phyloP scores from a whole-genome alignment of 2,329 filamentous ascomycete genomes.

The Ceratocystiopsis minuta region DNA sequence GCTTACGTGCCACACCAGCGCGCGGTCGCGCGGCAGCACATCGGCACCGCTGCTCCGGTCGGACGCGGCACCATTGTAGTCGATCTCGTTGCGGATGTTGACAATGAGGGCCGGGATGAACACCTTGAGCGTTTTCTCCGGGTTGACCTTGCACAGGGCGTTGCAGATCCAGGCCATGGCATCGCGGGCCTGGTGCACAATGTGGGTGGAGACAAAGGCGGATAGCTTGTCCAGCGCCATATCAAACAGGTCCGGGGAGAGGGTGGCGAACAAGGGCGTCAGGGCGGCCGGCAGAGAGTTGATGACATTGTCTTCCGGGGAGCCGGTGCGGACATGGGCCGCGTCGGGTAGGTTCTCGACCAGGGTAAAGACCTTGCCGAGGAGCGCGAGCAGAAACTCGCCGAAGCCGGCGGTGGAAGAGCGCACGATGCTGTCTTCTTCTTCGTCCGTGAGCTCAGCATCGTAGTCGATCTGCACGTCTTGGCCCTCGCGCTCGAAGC shows the following conservation, averaged over 20 bases:
- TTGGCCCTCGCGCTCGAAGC: slow-evolving; percentile 77
- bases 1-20: slow-evolving; percentile 89
- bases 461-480: slow-evolving; percentile 75
- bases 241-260: slow-evolving; percentile 88
- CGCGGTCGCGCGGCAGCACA: slow-evolving; percentile 79
- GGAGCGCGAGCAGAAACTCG: slow-evolving; percentile 77
- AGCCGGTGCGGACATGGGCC: slow-evolving; percentile 69
- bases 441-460: slow-evolving; percentile 62
- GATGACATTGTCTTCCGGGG: slow-evolving; percentile 91
- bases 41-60: slow-evolving; percentile 87
- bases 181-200: slow-evolving; percentile 90
- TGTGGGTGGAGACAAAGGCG: slow-evolving; percentile 79
- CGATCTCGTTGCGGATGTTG: slow-evolving; percentile 90
- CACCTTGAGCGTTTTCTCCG: slow-evolving; percentile 78
- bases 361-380: slow-evolving; percentile 88
- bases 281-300: slow-evolving; percentile 87
- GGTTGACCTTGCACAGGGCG: slow-evolving; percentile 85
- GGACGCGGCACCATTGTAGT: slow-evolving; percentile 88
- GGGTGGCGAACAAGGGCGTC: slow-evolving; percentile 71
- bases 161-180: slow-evolving; percentile 99
- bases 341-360: slow-evolving; percentile 90
- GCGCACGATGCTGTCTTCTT: slow-evolving; percentile 72
- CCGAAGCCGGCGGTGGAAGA: slow-evolving; percentile 89
- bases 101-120: slow-evolving; percentile 80
- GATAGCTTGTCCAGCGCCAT: slow-evolving; percentile 82